Conservation (phyloP, 2,329 filamentous ascomycete genomes). For the Gaeumannomyces tritici region DNA sequence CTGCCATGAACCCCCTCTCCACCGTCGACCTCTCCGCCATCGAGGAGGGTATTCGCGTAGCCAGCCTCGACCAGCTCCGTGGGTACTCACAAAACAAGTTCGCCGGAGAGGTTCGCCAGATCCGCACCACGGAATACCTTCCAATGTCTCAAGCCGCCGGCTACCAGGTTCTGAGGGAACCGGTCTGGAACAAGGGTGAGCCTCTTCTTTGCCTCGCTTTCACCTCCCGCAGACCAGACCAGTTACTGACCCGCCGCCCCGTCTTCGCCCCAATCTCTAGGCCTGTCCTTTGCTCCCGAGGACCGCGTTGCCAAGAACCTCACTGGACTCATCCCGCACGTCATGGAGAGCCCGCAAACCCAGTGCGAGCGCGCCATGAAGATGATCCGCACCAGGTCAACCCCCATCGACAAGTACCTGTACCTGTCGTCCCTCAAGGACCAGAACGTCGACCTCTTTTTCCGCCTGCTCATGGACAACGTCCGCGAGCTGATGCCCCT, state of each 20-base stretch:
- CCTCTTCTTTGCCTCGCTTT: no score
- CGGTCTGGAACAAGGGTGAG: conserved; percentile 57
- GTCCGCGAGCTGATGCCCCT: conserved; percentile 70
- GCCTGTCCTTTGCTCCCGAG: conserved; percentile 54
- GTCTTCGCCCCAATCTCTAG: conserved; percentile 23
- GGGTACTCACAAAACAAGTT: conserved; percentile 50
- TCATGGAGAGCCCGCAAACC: conserved; percentile 49
- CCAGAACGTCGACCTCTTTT: conserved; percentile 68
- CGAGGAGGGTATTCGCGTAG: conserved; percentile 50
- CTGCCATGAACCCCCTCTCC: conserved; percentile 45
- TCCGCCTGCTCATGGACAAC: conserved; percentile 68
- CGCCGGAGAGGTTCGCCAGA: conserved; percentile 43
- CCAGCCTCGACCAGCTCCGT: conserved; percentile 48
- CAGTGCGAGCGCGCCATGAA: conserved; percentile 60
- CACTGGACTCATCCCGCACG: conserved; percentile 55
- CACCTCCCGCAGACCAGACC: neutral
- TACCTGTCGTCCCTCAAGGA: conserved; percentile 65
- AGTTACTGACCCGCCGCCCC: no score
- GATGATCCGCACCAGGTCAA: conserved; percentile 61
- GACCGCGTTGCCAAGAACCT: conserved; percentile 56
- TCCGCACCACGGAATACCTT: conserved; percentile 42
- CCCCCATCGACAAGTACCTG: conserved; percentile 71
- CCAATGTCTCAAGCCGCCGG: conserved; percentile 41
- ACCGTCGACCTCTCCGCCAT: conserved; percentile 46
- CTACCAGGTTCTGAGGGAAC: conserved; percentile 52